These are phyloP conservation scores for Naegleria lovaniensis DNA, from an alignment of 208 protist genomes.

Conservation along the genomic window DNA sequence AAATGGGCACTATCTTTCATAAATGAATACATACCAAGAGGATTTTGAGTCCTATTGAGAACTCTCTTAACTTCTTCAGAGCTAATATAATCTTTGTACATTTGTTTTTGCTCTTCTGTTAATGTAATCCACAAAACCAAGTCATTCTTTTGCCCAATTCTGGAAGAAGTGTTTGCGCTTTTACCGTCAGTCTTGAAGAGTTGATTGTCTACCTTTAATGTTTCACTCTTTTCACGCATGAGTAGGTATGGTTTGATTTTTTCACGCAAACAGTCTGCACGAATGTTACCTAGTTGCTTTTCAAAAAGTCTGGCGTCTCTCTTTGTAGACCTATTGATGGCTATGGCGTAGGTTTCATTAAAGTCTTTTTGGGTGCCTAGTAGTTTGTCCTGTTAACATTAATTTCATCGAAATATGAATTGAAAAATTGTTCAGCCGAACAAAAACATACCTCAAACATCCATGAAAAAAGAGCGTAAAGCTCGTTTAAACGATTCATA, in stretches of 20 bases:
- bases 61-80: background rate
- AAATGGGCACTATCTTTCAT: too few relatives aligned
- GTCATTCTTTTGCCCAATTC: background rate
- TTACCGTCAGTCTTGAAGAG: background rate
- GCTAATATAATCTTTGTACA: background rate
- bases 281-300: background rate
- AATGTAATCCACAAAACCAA: background rate
- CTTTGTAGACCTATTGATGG: background rate
- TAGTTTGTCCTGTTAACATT: constrained; percentile 66
- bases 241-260: background rate
- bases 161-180: background rate
- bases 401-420: too few relatives aligned
- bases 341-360: background rate
- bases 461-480: constrained; percentile 99
- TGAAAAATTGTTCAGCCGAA: too few relatives aligned
- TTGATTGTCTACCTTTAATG: background rate
- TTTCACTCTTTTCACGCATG: background rate
- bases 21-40: background rate
- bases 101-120: background rate
- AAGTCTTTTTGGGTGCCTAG: background rate
- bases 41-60: background rate
- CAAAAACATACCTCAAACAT: constrained; percentile 69
- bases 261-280: background rate
- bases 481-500: constrained; percentile 71
- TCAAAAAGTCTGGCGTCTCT: background rate